Percentiles rank a stretch among this genome's conserved stretches.
Evolutionary conservation across 345 rosid species (phyloP).

Genomic region (Anacardium occidentale): DNA sequence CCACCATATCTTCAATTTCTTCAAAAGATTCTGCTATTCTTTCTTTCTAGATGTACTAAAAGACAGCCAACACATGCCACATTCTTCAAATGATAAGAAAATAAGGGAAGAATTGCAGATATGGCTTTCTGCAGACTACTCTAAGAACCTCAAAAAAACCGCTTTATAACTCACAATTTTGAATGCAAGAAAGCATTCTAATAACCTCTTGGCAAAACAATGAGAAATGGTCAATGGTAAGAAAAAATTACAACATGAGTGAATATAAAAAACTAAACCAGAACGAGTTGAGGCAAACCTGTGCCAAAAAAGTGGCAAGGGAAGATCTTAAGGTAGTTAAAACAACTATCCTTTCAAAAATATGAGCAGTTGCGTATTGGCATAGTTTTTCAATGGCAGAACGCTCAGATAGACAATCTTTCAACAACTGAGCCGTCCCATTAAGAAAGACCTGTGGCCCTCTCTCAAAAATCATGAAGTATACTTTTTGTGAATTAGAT

Average conservation of each 20-base stretch:
- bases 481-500: slow-evolving; percentile 60
- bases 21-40: too few relatives aligned
- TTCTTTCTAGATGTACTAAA: too few relatives aligned
- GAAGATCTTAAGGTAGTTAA: slow-evolving; percentile 55
- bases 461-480: slow-evolving; percentile 85
- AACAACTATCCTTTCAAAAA: slow-evolving; percentile 64
- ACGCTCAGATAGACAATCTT: slow-evolving; percentile 41
- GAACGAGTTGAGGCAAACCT: slow-evolving; percentile 44
- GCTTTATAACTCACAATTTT: too few relatives aligned
- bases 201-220: neutral
- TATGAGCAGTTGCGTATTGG: slow-evolving; percentile 62
- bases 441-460: slow-evolving; percentile 77
- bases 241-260: neutral
- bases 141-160: too few relatives aligned
- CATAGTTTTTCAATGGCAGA: slow-evolving; percentile 51
- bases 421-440: slow-evolving; percentile 47
- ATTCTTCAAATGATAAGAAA: too few relatives aligned
- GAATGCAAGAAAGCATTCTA: neutral
- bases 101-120: too few relatives aligned
- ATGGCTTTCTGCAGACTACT: too few relatives aligned
- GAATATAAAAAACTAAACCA: neutral
- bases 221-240: neutral
- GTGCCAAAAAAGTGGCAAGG: slow-evolving; percentile 79
- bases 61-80: too few relatives aligned
- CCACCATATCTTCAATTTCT: too few relatives aligned